phyloP scores from a whole-genome alignment of 2,329 filamentous ascomycete genomes.

The Hymenoscyphus repandus region DNA sequence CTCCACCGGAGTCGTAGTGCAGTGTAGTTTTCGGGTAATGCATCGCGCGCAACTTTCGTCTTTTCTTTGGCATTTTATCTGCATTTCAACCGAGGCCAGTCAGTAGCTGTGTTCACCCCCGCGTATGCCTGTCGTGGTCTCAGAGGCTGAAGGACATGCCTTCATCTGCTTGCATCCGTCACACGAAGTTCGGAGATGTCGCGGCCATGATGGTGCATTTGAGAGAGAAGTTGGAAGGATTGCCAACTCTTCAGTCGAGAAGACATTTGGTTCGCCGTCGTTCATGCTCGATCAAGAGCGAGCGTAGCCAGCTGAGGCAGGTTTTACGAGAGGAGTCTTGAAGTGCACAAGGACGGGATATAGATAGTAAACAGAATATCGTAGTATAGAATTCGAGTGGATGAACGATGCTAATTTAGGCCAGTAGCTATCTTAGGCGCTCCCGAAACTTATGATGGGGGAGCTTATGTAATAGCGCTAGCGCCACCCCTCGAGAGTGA shows the following conservation, averaged over 20 bases:
- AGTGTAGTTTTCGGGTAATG: slow-evolving; percentile 15
- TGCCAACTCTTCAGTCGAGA: slow-evolving; percentile 5
- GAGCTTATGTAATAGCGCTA: no score
- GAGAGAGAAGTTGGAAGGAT: background rate
- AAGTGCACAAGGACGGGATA: slow-evolving; percentile 1
- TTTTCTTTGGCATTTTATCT: slow-evolving; percentile 24
- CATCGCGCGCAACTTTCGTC: slow-evolving; percentile 20
- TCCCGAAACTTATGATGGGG: no score
- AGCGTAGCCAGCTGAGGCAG: background rate
- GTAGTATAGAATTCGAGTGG: background rate
- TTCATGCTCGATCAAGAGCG: slow-evolving; percentile 11
- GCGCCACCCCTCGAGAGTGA: no score
- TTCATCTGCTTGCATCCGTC: slow-evolving; percentile 25
- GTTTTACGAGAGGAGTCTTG: slow-evolving; percentile 3
- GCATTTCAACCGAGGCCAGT: slow-evolving; percentile 1
- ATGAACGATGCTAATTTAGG: background rate
- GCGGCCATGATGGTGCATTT: slow-evolving; percentile 14
- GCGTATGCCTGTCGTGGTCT: background rate
- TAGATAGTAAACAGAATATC: background rate
- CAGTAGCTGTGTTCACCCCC: slow-evolving; percentile 3
- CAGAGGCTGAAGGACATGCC: slow-evolving; percentile 12
- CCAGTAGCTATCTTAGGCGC: no score
- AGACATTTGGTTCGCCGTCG: slow-evolving; percentile 6
- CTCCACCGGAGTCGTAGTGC: slow-evolving; percentile 22
- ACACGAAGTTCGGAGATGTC: slow-evolving; percentile 24